Percentiles rank a stretch among this genome's conserved stretches.
phyloP scores from a whole-genome alignment of 225 moss, liverwort and hornwort genomes.

The Pleurozium schreberi region DNA sequence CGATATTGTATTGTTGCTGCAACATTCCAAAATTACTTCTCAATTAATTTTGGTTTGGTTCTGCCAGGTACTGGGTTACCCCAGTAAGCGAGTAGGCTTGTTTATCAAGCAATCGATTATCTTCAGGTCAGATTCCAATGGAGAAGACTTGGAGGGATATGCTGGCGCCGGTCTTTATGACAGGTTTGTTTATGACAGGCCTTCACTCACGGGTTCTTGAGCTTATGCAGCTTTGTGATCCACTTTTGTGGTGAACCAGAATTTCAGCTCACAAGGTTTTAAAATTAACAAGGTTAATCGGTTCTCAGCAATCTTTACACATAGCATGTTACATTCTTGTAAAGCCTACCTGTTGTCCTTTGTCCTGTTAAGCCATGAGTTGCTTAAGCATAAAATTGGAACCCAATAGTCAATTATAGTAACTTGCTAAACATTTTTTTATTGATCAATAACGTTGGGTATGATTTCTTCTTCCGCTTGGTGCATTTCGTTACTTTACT shows the following conservation, averaged over 20 bases:
- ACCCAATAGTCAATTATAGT: background rate
- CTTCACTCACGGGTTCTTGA: background rate
- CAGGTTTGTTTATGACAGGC: conserved; percentile 25
- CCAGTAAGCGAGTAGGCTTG: conserved; percentile 79
- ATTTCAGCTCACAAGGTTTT: background rate
- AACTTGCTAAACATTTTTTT: too few relatives aligned
- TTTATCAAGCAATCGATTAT: conserved; percentile 88
- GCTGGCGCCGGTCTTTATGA: conserved; percentile 97
- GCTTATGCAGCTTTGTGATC: background rate
- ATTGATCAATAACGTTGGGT: background rate
- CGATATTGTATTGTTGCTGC: background rate
- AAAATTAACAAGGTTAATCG: background rate
- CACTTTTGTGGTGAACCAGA: background rate
- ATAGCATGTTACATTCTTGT: background rate
- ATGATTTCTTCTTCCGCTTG: background rate
- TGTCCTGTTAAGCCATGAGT: background rate
- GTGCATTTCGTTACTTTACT: background rate
- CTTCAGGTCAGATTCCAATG: conserved; percentile 93
- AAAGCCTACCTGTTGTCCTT: background rate
- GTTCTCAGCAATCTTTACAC: background rate
- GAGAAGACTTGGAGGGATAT: conserved; percentile 95
- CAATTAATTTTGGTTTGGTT: background rate
- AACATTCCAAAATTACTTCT: background rate
- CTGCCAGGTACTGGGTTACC: conserved; percentile 64
- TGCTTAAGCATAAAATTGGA: background rate